phyloP scores from a whole-genome alignment of 2,329 filamentous ascomycete species.

The Fusarium hostae region DNA sequence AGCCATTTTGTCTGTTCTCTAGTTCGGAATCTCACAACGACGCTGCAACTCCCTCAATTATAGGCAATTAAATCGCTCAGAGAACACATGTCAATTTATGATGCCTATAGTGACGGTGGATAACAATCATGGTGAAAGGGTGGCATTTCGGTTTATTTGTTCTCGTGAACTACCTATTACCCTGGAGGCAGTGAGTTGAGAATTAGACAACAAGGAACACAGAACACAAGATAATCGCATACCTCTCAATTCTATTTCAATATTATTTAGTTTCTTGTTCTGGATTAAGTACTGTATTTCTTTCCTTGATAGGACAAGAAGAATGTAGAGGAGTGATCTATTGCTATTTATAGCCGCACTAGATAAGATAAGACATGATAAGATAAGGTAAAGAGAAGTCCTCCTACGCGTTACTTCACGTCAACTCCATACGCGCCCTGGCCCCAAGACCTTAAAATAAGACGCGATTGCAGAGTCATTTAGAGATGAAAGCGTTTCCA shows the following conservation, averaged over 20 bases:
- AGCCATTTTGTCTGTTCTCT: too few species aligned
- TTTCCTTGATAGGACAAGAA: neutral
- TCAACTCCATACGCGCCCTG: neutral
- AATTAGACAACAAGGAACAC: rapidly evolving
- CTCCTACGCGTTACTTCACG: neutral
- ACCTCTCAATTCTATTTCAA: rapidly evolving
- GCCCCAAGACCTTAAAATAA: rapidly evolving
- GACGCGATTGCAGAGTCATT: neutral
- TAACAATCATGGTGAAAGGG: too few species aligned
- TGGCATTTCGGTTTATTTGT: too few species aligned
- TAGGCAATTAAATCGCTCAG: too few species aligned
- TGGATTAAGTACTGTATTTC: rapidly evolving
- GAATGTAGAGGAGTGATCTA: rapidly evolving
- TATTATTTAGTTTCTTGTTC: neutral
- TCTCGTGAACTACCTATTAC: neutral
- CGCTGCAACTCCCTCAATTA: too few species aligned
- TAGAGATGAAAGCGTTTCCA: neutral
- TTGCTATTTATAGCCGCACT: neutral
- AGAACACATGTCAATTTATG: too few species aligned
- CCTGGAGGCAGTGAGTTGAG: neutral
- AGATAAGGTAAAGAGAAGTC: neutral
- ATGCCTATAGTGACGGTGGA: too few species aligned
- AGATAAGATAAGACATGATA: neutral
- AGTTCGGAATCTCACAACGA: too few species aligned
- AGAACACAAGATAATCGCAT: neutral